phyloP scores from a whole-genome alignment of 805 yeast species.

The Candida palmyrensis region DNA sequence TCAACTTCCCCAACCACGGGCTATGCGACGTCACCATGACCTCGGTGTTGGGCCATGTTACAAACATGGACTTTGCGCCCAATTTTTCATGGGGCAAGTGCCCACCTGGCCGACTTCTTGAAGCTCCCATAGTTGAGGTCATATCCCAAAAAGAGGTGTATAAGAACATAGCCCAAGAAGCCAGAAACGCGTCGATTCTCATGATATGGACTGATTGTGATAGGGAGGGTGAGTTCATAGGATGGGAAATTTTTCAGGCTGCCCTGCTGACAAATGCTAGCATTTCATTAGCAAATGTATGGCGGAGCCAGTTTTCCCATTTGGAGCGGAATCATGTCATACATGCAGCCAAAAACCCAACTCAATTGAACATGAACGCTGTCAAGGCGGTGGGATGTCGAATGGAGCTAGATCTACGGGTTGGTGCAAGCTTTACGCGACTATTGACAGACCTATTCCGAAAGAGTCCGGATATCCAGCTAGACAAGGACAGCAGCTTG shows the following conservation, averaged over 20 bases:
- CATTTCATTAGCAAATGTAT: constrained; percentile 41
- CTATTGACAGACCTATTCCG: constrained; percentile 56
- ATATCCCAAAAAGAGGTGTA: constrained; percentile 46
- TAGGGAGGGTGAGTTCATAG: constrained; percentile 92
- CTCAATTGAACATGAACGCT: constrained; percentile 55
- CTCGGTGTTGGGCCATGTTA: constrained; percentile 83
- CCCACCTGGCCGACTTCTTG: constrained; percentile 60
- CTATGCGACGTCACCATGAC: constrained; percentile 83
- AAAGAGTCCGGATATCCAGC: constrained; percentile 21
- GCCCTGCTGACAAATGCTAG: constrained; percentile 50
- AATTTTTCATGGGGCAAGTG: constrained; percentile 63
- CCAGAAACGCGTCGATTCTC: constrained; percentile 51
- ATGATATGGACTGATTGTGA: constrained; percentile 99
- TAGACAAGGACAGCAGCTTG: constrained; percentile 20
- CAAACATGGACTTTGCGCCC: constrained; percentile 58
- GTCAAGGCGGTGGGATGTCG: constrained; percentile 85
- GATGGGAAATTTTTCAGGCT: constrained; percentile 72
- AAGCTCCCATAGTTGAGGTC: constrained; percentile 55
- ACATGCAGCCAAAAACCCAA: constrained; percentile 69
- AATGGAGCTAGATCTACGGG: constrained; percentile 79
- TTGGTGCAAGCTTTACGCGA: constrained; percentile 88
- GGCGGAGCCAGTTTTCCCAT: constrained; percentile 85
- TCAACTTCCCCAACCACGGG: constrained; percentile 58
- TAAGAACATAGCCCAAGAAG: constrained; percentile 63
- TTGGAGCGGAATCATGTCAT: constrained; percentile 70